These are phyloP conservation scores for Leccinum uliginosum DNA, from an alignment of 768 basidiomycete species.

Conservation along the genomic window DNA sequence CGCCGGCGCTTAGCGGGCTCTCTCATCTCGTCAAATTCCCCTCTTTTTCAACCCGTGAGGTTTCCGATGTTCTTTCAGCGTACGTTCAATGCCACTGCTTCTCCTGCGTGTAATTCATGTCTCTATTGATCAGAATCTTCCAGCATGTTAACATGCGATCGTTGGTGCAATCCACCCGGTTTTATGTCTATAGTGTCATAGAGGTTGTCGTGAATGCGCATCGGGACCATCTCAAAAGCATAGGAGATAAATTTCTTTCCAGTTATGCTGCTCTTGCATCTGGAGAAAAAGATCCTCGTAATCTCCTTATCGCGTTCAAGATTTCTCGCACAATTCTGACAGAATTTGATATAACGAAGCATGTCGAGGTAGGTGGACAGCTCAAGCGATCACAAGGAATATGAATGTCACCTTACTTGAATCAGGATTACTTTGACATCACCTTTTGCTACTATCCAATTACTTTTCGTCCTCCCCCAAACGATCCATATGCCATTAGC, in stretches of 20 bases:
- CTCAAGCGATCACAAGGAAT: not conserved
- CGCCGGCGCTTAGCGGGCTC: constrained; percentile 78
- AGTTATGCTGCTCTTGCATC: constrained; percentile 81
- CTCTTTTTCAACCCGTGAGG: constrained; percentile 61
- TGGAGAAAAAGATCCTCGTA: constrained; percentile 96
- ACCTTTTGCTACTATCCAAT: constrained; percentile 99
- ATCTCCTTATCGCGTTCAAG: constrained; percentile 84
- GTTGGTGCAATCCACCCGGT: constrained; percentile 77
- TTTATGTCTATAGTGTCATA: constrained; percentile 74
- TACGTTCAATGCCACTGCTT: constrained; percentile 32
- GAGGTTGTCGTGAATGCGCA: constrained; percentile 48
- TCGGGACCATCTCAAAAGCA: constrained; percentile 56
- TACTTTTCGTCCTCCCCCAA: constrained; percentile 88
- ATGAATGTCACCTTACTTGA: not conserved
- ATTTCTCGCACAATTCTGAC: constrained; percentile 82
- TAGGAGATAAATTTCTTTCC: constrained; percentile 69
- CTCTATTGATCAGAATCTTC: constrained; percentile 52
- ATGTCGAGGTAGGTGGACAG: constrained; percentile 63
- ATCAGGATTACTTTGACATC: constrained; percentile 86
- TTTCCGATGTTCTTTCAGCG: constrained; percentile 54
- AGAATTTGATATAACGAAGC: constrained; percentile 75
- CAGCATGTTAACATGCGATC: constrained; percentile 75
- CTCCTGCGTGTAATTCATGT: not conserved
- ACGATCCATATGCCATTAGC: constrained; percentile 91
- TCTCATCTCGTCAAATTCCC: constrained; percentile 59